These are phyloP conservation scores for Meyerozyma sp. DNA, from an alignment of 1,139 yeast species.

Conservation along the genomic window DNA sequence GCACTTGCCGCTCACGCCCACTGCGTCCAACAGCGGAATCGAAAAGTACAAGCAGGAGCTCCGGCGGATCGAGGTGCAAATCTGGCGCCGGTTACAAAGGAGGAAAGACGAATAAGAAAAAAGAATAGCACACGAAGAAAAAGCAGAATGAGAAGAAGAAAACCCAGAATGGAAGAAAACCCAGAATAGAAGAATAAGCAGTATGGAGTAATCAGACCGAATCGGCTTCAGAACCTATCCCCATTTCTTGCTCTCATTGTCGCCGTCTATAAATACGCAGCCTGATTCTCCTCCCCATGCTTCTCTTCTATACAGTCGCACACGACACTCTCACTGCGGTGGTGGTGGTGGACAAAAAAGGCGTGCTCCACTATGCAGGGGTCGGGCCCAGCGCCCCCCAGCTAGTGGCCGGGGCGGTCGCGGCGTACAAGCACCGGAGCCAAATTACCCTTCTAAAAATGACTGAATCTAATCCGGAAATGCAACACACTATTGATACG, in stretches of 20 bases:
- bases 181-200: too few relatives aligned
- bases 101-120: too few relatives aligned
- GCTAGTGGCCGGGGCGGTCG: constrained; percentile 10
- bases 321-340: constrained; percentile 8
- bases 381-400: constrained; percentile 10
- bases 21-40: background rate
- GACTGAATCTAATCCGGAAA: constrained; percentile 3
- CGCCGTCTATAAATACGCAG: background rate
- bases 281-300: background rate
- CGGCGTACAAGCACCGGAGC: constrained; percentile 9
- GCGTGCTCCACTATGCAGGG: constrained; percentile 18
- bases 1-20: background rate
- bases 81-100: background rate
- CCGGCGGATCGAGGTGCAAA: background rate
- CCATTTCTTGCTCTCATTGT: constrained; percentile 2
- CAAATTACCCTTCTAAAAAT: constrained; percentile 6
- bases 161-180: too few relatives aligned
- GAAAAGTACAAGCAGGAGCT: background rate
- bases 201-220: too few relatives aligned
- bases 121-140: too few relatives aligned
- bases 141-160: too few relatives aligned
- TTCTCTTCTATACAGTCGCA: constrained; percentile 6
- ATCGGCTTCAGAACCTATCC: too few relatives aligned
- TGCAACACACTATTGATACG: constrained; percentile 9
- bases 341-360: constrained; percentile 14